phyloP scores from a whole-genome alignment of 2,329 filamentous ascomycete genomes.

The Monascus ruber region DNA sequence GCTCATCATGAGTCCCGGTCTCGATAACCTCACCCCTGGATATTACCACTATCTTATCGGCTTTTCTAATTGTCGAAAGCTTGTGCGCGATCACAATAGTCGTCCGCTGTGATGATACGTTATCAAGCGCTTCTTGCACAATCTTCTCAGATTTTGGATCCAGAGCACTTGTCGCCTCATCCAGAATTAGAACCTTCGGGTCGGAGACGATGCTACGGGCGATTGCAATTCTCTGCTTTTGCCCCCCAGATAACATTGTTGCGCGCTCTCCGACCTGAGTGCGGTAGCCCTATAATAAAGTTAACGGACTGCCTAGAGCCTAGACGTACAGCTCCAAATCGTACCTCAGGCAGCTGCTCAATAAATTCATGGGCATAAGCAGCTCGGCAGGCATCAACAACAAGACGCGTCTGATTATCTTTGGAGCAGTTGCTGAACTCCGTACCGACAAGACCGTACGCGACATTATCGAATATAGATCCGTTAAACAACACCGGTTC shows the following conservation, averaged over 20 bases:
- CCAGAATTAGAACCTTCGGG: constrained; percentile 69
- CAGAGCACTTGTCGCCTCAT: constrained; percentile 77
- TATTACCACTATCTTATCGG: constrained; percentile 37
- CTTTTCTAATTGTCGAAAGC: constrained; percentile 32
- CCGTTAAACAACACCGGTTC: constrained; percentile 76
- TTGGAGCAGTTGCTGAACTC: constrained; percentile 49
- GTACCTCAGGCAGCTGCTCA: constrained; percentile 50
- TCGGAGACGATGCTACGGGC: constrained; percentile 67
- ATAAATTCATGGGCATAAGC: constrained; percentile 70
- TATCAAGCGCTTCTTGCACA: constrained; percentile 73
- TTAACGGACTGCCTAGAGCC: too few relatives aligned
- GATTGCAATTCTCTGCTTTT: constrained; percentile 84
- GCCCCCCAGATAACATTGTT: constrained; percentile 74
- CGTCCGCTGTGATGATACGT: constrained; percentile 46
- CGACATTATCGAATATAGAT: constrained; percentile 73
- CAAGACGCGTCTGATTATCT: constrained; percentile 33
- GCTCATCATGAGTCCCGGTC: constrained; percentile 31
- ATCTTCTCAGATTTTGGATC: constrained; percentile 77
- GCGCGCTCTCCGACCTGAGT: constrained; percentile 78
- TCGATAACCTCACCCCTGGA: constrained; percentile 32
- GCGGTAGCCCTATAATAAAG: constrained; percentile 48
- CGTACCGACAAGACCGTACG: constrained; percentile 49
- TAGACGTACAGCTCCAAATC: background rate
- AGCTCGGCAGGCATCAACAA: constrained; percentile 7
- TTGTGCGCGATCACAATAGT: constrained; percentile 34